These are phyloP conservation scores for Trypethelium eluteriae DNA, from an alignment of 495 filamentous ascomycete genomes.

Conservation along the genomic window DNA sequence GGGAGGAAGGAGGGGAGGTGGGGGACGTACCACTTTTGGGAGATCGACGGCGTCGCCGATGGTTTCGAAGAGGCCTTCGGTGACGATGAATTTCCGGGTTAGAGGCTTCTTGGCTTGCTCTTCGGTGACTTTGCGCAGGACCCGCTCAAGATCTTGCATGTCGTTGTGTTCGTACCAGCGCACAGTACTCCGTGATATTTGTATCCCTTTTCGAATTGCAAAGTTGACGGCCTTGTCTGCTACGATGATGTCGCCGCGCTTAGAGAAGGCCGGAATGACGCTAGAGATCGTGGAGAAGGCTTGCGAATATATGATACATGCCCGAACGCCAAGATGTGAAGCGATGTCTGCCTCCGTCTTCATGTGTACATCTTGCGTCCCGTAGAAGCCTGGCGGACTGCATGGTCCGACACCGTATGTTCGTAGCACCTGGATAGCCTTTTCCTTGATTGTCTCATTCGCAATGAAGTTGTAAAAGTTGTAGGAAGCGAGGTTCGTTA, in stretches of 20 bases:
- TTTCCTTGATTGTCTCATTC: slow-evolving; percentile 86
- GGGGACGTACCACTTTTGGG: slow-evolving; percentile 64
- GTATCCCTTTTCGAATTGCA: slow-evolving; percentile 85
- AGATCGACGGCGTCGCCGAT: slow-evolving; percentile 79
- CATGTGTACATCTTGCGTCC: slow-evolving; percentile 97
- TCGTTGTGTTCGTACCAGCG: slow-evolving; percentile 95
- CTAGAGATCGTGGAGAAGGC: slow-evolving; percentile 89
- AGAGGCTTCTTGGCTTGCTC: slow-evolving; percentile 83
- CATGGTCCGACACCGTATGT: slow-evolving; percentile 95
- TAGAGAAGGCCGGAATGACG: slow-evolving; percentile 93
- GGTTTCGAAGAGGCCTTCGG: slow-evolving; percentile 89
- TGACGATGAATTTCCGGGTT: slow-evolving; percentile 91
- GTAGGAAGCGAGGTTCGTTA: slow-evolving; percentile 84
- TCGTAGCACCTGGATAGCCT: slow-evolving; percentile 84
- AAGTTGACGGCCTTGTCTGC: slow-evolving; percentile 94
- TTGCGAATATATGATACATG: slow-evolving; percentile 90
- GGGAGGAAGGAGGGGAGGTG: slow-evolving; percentile 4
- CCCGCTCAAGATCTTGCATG: slow-evolving; percentile 82
- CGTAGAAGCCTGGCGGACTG: slow-evolving; percentile 95
- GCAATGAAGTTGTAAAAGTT: slow-evolving; percentile 96
- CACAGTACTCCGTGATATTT: slow-evolving; percentile 84
- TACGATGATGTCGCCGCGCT: slow-evolving; percentile 95
- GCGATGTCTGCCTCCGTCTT: slow-evolving; percentile 93
- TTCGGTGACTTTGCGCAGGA: slow-evolving; percentile 74
- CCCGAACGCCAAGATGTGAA: slow-evolving; percentile 71